A percentile compares a stretch with the other conserved stretches of the same genome.
phyloP scores from a whole-genome alignment of 106 monocot genomes.

The Acanthochlamys bracteata region DNA sequence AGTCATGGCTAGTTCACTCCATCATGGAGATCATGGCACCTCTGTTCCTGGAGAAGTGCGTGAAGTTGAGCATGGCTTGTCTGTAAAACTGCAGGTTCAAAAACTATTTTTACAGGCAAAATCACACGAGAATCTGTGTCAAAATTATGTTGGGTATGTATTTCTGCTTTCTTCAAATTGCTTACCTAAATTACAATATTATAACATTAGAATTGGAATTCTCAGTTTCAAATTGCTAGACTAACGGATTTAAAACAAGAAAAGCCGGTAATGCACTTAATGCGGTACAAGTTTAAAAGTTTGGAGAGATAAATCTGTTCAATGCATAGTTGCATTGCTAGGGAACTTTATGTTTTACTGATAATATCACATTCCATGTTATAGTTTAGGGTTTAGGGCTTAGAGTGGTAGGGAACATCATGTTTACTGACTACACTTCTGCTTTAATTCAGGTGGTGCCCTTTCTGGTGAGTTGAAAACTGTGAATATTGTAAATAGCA shows the following conservation, averaged over 20 bases:
- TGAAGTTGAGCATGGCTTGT: constrained; percentile 69
- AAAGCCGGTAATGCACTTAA: too few species aligned
- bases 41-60: constrained; percentile 39
- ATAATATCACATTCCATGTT: too few species aligned
- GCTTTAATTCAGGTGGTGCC: constrained; percentile 76
- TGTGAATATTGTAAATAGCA: constrained; percentile 48
- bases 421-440: background rate
- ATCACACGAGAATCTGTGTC: constrained; percentile 87
- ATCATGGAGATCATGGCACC: constrained; percentile 27
- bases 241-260: too few species aligned
- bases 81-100: constrained; percentile 76
- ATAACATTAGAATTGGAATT: too few species aligned
- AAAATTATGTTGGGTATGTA: constrained; percentile 91
- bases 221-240: too few species aligned
- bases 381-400: too few species aligned
- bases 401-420: background rate
- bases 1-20: constrained; percentile 24
- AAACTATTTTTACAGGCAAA: constrained; percentile 76
- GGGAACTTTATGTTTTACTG: too few species aligned
- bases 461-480: constrained; percentile 66
- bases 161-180: background rate
- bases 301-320: too few species aligned
- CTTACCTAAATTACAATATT: too few species aligned
- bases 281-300: too few species aligned
- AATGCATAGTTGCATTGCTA: too few species aligned